Conservation (phyloP, 129 eudicot genomes). For the Helianthus tuberosus region DNA sequence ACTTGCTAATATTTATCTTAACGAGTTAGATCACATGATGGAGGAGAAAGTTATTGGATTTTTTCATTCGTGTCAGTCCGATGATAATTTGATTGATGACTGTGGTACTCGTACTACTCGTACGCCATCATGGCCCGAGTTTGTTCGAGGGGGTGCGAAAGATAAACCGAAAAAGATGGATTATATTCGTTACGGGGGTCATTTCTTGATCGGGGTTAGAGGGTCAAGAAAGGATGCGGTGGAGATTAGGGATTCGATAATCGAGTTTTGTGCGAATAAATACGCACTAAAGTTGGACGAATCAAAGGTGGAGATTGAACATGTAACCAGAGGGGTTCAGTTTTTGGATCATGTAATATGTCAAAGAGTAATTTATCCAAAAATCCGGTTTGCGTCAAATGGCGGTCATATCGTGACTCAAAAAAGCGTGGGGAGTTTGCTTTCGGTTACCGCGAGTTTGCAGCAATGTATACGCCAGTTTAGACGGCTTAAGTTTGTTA, state of each 20-base stretch:
- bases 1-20: slow-evolving; percentile 76
- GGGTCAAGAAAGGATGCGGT: slow-evolving; percentile 92
- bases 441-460: slow-evolving; percentile 90
- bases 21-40: slow-evolving; percentile 91
- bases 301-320: slow-evolving; percentile 76
- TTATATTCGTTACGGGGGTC: slow-evolving; percentile 86
- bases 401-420: slow-evolving; percentile 89
- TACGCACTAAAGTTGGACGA: slow-evolving; percentile 64
- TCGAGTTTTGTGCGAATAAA: slow-evolving; percentile 65
- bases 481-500: slow-evolving; percentile 67
- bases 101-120: slow-evolving; percentile 46
- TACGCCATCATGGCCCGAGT: slow-evolving; percentile 98
- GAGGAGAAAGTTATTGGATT: slow-evolving; percentile 61
- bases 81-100: slow-evolving; percentile 46
- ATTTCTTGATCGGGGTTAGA: slow-evolving; percentile 81
- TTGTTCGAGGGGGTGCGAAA: slow-evolving; percentile 87
- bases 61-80: slow-evolving; percentile 48
- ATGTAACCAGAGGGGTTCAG: slow-evolving; percentile 75
- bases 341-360: slow-evolving; percentile 87
- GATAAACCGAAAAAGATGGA: slow-evolving; percentile 86
- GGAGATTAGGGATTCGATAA: slow-evolving; percentile 57
- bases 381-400: slow-evolving; percentile 76
- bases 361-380: slow-evolving; percentile 86
- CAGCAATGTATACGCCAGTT: slow-evolving; percentile 80
- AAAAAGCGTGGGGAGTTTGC: slow-evolving; percentile 85